Evolutionary conservation across 495 filamentous ascomycete genomes (phyloP).

Genomic region (Penicillium malachiteum): DNA sequence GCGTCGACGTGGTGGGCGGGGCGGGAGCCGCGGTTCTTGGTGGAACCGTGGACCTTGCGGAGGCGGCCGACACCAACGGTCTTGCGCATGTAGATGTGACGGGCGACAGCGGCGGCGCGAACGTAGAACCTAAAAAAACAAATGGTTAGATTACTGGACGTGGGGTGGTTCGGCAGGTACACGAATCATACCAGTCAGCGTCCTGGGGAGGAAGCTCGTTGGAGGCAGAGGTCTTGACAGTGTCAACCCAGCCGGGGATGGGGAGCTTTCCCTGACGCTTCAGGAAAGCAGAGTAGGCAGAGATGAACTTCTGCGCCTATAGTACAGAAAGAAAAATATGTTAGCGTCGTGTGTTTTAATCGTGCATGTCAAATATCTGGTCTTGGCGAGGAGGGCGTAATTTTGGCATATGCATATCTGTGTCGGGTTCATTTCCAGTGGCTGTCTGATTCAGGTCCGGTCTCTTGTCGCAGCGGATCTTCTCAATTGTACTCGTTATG

Average conservation of each 20-base stretch:
- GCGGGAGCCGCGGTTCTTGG: constrained; percentile 93
- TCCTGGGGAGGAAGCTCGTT: constrained; percentile 98
- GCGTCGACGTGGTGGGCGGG: constrained; percentile 95
- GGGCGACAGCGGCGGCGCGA: constrained; percentile 91
- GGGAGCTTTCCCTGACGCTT: constrained; percentile 99
- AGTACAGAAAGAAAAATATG: constrained; percentile 14
- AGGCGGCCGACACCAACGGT: constrained; percentile 95
- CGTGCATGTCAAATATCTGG: background rate
- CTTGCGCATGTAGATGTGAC: constrained; percentile 98
- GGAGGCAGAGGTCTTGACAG: constrained; percentile 93
- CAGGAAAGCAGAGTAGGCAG: constrained; percentile 92
- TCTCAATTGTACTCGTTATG: background rate
- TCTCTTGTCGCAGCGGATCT: constrained; percentile 11
- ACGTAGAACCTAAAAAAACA: constrained; percentile 75
- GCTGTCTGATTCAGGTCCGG: constrained; percentile 10
- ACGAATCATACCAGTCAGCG: constrained; percentile 72
- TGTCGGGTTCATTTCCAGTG: constrained; percentile 18
- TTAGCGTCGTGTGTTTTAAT: constrained; percentile 24
- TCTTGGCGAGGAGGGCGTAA: constrained; percentile 9
- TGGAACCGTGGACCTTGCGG: constrained; percentile 87
- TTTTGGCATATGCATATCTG: constrained; percentile 5
- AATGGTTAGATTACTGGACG: constrained; percentile 12
- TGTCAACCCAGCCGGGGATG: constrained; percentile 98
- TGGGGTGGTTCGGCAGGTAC: background rate
- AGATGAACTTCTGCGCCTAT: constrained; percentile 92